Percentiles rank a stretch among this genome's conserved stretches.
These are phyloP conservation scores for Xerocomus amazonicus DNA, from an alignment of 1,284 basidiomycete species.

Conservation along the genomic window DNA sequence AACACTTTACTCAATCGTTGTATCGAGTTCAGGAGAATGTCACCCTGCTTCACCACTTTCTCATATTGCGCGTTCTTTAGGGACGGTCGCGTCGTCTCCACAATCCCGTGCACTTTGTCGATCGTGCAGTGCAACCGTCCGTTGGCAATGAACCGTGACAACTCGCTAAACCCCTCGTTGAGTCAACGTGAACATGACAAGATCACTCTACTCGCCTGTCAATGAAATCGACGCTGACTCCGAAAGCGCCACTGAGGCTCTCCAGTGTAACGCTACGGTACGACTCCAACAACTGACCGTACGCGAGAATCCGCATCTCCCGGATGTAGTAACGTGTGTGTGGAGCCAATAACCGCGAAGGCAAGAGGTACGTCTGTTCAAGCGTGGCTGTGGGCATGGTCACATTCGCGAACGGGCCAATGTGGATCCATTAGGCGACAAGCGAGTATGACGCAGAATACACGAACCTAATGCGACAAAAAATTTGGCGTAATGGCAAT, in stretches of 20 bases:
- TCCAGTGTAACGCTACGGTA: constrained; percentile 91
- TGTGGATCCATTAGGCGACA: constrained; percentile 7
- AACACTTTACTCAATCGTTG: constrained; percentile 74
- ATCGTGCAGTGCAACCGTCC: constrained; percentile 90
- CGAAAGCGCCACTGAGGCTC: constrained; percentile 84
- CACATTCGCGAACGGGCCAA: not conserved
- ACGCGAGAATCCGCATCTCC: constrained; percentile 96
- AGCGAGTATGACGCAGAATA: constrained; percentile 1
- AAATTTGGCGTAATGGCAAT: constrained; percentile 93
- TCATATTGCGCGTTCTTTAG: constrained; percentile 90
- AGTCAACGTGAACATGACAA: not conserved
- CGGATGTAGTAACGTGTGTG: constrained; percentile 92
- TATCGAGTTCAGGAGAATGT: constrained; percentile 80
- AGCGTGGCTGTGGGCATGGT: constrained; percentile 60
- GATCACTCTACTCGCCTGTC: constrained; percentile 58
- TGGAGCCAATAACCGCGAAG: constrained; percentile 81
- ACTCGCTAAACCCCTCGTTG: constrained; percentile 56
- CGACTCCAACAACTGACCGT: constrained; percentile 87
- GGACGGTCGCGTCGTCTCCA: constrained; percentile 89
- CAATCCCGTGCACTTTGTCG: constrained; percentile 91
- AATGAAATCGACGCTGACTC: constrained; percentile 85
- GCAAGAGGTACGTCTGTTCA: constrained; percentile 83
- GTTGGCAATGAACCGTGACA: constrained; percentile 89
- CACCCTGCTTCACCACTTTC: constrained; percentile 84
- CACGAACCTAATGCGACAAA: constrained; percentile 79